Conservation (phyloP, 306 rosid species). For the Prinsepia uniflora region DNA sequence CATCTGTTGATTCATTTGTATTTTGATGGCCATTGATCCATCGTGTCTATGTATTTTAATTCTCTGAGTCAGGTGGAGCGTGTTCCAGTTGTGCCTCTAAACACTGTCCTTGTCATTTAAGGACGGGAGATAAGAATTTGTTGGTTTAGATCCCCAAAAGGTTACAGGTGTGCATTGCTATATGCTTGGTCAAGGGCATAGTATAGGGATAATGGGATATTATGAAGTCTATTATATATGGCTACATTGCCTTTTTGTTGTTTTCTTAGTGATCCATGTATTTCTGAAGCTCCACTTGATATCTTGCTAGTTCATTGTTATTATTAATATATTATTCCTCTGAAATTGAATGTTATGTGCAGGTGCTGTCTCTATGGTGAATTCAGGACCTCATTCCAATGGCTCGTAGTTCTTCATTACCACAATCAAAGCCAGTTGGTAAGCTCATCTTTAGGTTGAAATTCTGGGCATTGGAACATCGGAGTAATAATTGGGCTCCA, state of each 20-base stretch:
- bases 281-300: neutral
- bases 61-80: too few relatives aligned
- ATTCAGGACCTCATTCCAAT: constrained; percentile 76
- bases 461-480: neutral
- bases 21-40: too few relatives aligned
- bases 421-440: constrained; percentile 79
- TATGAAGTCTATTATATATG: too few relatives aligned
- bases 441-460: constrained; percentile 17
- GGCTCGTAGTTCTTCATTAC: constrained; percentile 86
- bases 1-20: too few relatives aligned
- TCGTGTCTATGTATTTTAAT: too few relatives aligned
- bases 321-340: neutral
- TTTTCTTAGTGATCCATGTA: constrained; percentile 2
- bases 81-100: too few relatives aligned
- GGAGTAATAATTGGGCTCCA: constrained; percentile 1
- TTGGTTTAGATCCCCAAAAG: too few relatives aligned
- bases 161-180: neutral
- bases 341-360: constrained; percentile 23
- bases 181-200: too few relatives aligned
- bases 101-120: too few relatives aligned
- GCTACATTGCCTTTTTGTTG: neutral
- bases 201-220: too few relatives aligned
- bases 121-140: too few relatives aligned
- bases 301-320: neutral
- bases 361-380: constrained; percentile 81